Conservation (phyloP, 371 early-diverging fungal genomes). For the Circinella minor region DNA sequence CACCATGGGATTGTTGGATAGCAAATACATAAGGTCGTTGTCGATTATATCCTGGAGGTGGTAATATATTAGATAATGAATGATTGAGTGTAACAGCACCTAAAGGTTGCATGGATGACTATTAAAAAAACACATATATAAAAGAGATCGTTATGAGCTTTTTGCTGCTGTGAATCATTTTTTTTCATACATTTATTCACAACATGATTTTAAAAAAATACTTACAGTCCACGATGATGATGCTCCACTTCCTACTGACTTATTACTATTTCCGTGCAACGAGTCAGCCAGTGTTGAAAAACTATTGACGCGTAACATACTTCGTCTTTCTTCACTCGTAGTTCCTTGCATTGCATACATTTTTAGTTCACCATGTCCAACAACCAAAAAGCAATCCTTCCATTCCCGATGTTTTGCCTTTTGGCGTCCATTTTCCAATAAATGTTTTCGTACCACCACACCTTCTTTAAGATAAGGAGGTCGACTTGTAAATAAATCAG, state of each 20-base stretch:
- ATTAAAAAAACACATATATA: background rate
- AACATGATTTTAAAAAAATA: background rate
- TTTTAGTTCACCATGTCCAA: slow-evolving; percentile 74
- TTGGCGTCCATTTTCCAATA: slow-evolving; percentile 74
- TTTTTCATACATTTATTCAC: too few relatives aligned
- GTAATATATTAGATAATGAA: slow-evolving; percentile 78
- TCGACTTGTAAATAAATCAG: slow-evolving; percentile 35
- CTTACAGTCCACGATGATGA: slow-evolving; percentile 20
- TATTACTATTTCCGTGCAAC: slow-evolving; percentile 11
- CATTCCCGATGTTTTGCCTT: slow-evolving; percentile 86
- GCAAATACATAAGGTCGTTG: slow-evolving; percentile 85
- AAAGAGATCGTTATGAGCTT: background rate
- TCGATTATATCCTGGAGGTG: slow-evolving; percentile 82
- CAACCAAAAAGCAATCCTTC: slow-evolving; percentile 79
- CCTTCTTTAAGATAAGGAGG: slow-evolving; percentile 73
- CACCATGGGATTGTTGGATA: slow-evolving; percentile 79
- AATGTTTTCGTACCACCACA: slow-evolving; percentile 84
- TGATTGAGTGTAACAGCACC: slow-evolving; percentile 78
- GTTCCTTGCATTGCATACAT: slow-evolving; percentile 69
- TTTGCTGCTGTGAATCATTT: too few relatives aligned
- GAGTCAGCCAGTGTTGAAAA: slow-evolving; percentile 39
- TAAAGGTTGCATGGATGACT: slow-evolving; percentile 36
- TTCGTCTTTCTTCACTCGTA: slow-evolving; percentile 30
- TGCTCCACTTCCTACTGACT: background rate
- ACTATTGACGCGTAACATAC: slow-evolving; percentile 31